Percentiles rank a stretch among this genome's conserved stretches.
Evolutionary conservation across 1,139 yeast genomes (phyloP).

Genomic region (Debaryomycetaceae sp.): DNA sequence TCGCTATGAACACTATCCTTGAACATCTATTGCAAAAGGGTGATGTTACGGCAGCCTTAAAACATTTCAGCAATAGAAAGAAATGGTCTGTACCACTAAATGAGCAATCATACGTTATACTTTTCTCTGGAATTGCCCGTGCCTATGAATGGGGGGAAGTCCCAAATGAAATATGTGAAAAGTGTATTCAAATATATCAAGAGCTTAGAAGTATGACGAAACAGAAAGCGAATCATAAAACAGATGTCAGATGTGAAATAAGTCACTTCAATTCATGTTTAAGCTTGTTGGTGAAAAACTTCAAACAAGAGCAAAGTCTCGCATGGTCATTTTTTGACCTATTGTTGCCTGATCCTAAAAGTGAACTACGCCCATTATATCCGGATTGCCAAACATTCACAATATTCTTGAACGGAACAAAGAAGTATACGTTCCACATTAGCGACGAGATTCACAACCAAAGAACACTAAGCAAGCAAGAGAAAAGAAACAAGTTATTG

Average conservation of each 20-base stretch:
- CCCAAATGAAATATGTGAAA: conserved; percentile 17
- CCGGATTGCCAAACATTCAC: conserved; percentile 42
- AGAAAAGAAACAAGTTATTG: conserved; percentile 21
- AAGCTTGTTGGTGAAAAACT: conserved; percentile 33
- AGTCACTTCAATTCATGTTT: conserved; percentile 40
- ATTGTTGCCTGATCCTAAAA: conserved; percentile 17
- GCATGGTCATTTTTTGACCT: conserved; percentile 42
- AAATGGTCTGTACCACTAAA: conserved; percentile 58
- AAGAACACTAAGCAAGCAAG: conserved; percentile 12
- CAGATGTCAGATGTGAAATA: conserved; percentile 16
- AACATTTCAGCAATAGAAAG: conserved; percentile 49
- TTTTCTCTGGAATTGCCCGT: conserved; percentile 57
- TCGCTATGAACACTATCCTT: conserved; percentile 59
- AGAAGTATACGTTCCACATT: conserved; percentile 17
- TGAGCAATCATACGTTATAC: conserved; percentile 50
- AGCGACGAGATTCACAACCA: conserved; percentile 15
- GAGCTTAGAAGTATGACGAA: conserved; percentile 6
- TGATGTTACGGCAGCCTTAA: conserved; percentile 43
- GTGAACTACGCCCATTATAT: conserved; percentile 12
- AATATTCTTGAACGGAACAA: conserved; percentile 37
- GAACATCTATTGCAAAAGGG: conserved; percentile 43
- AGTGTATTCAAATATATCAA: conserved; percentile 23
- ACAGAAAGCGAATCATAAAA: not conserved
- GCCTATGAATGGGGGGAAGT: conserved; percentile 34
- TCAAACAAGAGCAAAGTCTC: conserved; percentile 24